These are phyloP conservation scores for Pleurotus tuoliensis DNA, from an alignment of 768 basidiomycete species.

Conservation along the genomic window DNA sequence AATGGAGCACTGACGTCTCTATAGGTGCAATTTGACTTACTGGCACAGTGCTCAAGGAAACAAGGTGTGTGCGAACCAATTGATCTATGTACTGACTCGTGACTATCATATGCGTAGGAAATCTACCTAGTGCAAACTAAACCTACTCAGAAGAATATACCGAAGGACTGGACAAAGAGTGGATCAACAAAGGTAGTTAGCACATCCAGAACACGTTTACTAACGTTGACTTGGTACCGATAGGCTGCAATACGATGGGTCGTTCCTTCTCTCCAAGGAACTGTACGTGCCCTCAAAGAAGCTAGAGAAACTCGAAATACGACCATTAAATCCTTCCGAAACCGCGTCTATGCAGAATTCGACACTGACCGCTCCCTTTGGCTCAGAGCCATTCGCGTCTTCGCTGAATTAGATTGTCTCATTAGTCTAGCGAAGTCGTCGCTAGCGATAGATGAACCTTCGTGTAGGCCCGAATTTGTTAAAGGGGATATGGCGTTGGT, in stretches of 20 bases:
- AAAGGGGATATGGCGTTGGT: slow-evolving; percentile 76
- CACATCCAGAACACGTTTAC: neutral
- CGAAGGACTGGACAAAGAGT: slow-evolving; percentile 79
- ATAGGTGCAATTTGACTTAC: slow-evolving; percentile 33
- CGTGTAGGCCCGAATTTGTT: slow-evolving; percentile 88
- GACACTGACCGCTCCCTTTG: slow-evolving; percentile 77
- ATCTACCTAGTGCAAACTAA: slow-evolving; percentile 85
- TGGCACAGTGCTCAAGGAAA: slow-evolving; percentile 74
- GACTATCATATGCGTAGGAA: slow-evolving; percentile 45
- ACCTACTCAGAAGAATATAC: slow-evolving; percentile 57
- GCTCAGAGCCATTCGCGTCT: slow-evolving; percentile 78
- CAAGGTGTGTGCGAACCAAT: slow-evolving; percentile 45
- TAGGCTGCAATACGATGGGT: slow-evolving; percentile 76
- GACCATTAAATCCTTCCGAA: slow-evolving; percentile 81
- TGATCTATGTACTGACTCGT: neutral
- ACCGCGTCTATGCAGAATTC: slow-evolving; percentile 74
- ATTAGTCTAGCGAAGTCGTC: slow-evolving; percentile 90
- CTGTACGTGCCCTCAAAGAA: slow-evolving; percentile 85
- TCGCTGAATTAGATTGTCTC: slow-evolving; percentile 96
- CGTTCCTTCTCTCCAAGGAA: slow-evolving; percentile 65
- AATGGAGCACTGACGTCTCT: too few relatives aligned
- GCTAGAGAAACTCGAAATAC: slow-evolving; percentile 83
- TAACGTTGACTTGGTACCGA: neutral
- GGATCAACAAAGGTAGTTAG: slow-evolving; percentile 69
- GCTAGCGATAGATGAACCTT: slow-evolving; percentile 84